Base-by-base conservation (phyloP, 2,329 filamentous ascomycete genomes). In the Sporothrix dimorphospora region DNA sequence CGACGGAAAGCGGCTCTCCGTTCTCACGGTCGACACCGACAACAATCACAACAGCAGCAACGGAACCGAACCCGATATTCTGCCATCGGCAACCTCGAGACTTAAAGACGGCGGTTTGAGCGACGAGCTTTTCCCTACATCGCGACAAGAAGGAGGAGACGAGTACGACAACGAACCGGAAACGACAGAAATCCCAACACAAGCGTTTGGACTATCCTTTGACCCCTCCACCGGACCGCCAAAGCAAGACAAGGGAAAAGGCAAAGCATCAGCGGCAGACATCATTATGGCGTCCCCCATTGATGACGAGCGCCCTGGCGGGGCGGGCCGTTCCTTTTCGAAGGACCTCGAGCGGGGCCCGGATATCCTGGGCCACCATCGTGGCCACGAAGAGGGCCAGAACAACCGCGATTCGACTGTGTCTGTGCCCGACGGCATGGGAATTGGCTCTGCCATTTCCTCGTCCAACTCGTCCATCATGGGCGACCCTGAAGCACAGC, bases 401-500 rank as follows among this genome's bases (percentile, higher is more conserved):
- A 69, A 21, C 5, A 61, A 75, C 69, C 75, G 85, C 19, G 79
- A 81, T 42, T 89, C 87, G 12, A 85, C 82, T 57, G 78, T 82
- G 24, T 88, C 86, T 4, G 79, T 82, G 55, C 82, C 84, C 1
- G 85, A 85, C 27, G 86, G 82, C 73, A 84, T 88, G 47, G 87
- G 85, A 51, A 85, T 88, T 45, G 87, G 85, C 47, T 88, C 87
- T 0, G 83, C 84, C 71, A 79, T 88, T 24, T 89, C 87, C 0
- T 88, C 87, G 8, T 85, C 84, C 67, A 82, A 89, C 77, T 89
- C 87, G 12, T 89, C 87, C 30, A 90, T 90, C 51, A 86, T 89
- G 84, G 88, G 88, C 49, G 88, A 90, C 74, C 82, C 85, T 42
- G 87, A 90, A 65, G 86, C 92, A 45, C 87, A 90, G 67, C 86